Evolutionary conservation across 2,329 filamentous ascomycete genomes (phyloP).

Genomic region (Hypomyces rosellus): DNA sequence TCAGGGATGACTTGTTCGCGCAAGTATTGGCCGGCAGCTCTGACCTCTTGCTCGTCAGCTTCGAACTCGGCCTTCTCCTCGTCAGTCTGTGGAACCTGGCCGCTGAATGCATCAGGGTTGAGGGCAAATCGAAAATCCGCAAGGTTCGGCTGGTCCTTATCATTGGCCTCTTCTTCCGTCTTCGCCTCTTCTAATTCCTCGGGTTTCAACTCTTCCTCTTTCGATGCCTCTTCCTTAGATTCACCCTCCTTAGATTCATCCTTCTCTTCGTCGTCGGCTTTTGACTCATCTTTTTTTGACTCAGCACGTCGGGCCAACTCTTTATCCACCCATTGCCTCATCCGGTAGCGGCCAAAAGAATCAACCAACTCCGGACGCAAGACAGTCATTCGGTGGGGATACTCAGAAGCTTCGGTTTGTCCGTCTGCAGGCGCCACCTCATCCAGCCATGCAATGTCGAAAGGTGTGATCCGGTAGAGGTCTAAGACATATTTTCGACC

Average conservation of each 20-base stretch:
- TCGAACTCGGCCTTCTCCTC: constrained; percentile 80
- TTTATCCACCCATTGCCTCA: constrained; percentile 79
- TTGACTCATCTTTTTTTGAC: constrained; percentile 25
- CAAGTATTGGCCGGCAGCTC: constrained; percentile 74
- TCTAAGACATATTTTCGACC: constrained; percentile 97
- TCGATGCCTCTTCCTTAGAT: constrained; percentile 24
- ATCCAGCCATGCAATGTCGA: constrained; percentile 89
- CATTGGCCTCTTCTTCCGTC: constrained; percentile 2
- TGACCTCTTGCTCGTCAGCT: constrained; percentile 82
- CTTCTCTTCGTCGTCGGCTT: constrained; percentile 30
- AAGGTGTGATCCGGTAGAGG: constrained; percentile 85
- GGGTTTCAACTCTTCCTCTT: constrained; percentile 14
- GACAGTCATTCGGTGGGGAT: constrained; percentile 95
- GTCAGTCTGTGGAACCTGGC: constrained; percentile 81
- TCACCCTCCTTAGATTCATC: constrained; percentile 30
- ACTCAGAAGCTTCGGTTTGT: constrained; percentile 44
- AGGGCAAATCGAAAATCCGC: constrained; percentile 81
- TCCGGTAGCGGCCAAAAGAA: constrained; percentile 73
- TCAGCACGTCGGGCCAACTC: constrained; percentile 61
- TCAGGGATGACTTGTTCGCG: constrained; percentile 74
- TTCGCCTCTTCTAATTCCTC: constrained; percentile 12
- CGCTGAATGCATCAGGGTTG: constrained; percentile 94
- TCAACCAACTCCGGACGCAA: constrained; percentile 87
- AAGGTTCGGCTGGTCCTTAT: constrained; percentile 65
- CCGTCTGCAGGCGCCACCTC: constrained; percentile 51